A percentile compares a stretch with the other conserved stretches of the same genome.
Evolutionary conservation across 345 rosid genomes (phyloP).

Genomic region (Camelina neglecta): DNA sequence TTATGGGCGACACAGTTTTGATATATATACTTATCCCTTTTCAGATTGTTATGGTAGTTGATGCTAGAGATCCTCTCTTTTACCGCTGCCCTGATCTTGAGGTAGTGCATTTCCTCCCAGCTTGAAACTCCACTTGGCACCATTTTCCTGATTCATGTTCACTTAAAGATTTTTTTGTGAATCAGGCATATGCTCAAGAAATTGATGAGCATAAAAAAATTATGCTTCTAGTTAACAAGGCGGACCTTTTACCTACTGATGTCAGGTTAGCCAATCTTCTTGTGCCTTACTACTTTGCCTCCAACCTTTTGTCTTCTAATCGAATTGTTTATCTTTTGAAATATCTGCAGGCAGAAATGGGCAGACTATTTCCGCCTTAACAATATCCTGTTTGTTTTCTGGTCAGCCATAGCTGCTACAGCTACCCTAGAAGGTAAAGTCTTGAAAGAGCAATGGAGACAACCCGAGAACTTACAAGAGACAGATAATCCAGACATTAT

Average conservation of each 20-base stretch:
- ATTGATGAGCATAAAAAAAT: slow-evolving; percentile 78
- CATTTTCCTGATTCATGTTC: slow-evolving; percentile 1
- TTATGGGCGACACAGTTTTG: slow-evolving; percentile 8
- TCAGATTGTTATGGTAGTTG: slow-evolving; percentile 99
- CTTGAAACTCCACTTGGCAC: slow-evolving; percentile 18
- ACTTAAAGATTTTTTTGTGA: slow-evolving; percentile 31
- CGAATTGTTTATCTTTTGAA: slow-evolving; percentile 1
- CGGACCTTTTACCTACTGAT: slow-evolving; percentile 82
- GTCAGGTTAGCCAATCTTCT: slow-evolving; percentile 57
- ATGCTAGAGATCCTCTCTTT: slow-evolving; percentile 91
- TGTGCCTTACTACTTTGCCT: slow-evolving; percentile 1
- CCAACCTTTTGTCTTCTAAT: slow-evolving; percentile 19
- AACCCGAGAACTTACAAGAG: slow-evolving; percentile 42
- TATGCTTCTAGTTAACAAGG: slow-evolving; percentile 91
- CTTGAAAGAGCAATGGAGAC: slow-evolving; percentile 50
- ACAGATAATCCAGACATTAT: slow-evolving; percentile 62
- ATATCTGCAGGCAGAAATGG: slow-evolving; percentile 77
- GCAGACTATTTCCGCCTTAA: slow-evolving; percentile 67
- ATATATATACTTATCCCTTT: slow-evolving; percentile 17
- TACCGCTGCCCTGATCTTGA: slow-evolving; percentile 96
- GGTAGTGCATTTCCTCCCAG: slow-evolving; percentile 53
- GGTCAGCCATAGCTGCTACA: slow-evolving; percentile 96
- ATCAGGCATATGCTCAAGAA: slow-evolving; percentile 82
- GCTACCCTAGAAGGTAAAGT: slow-evolving; percentile 79
- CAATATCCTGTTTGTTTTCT: slow-evolving; percentile 75